Conservation (phyloP, 129 eudicot species). For the Helichrysum umbraculigerum region DNA sequence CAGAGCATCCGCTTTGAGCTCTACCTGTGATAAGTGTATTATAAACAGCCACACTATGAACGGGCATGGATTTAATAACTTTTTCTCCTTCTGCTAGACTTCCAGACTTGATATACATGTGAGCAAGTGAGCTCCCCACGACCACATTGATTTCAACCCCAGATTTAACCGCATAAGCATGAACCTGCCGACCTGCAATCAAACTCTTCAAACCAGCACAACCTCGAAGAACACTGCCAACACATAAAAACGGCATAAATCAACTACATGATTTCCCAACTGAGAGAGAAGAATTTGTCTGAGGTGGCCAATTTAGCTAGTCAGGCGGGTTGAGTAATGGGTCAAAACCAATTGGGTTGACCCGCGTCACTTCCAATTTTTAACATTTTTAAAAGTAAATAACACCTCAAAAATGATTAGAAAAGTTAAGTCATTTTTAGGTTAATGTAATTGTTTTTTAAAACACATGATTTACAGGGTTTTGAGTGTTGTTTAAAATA, state of each 20-base stretch:
- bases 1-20: conserved; percentile 70
- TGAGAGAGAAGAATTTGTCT: background rate
- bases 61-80: conserved; percentile 67
- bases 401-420: background rate
- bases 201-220: conserved; percentile 85
- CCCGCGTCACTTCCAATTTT: background rate
- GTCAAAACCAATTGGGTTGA: background rate
- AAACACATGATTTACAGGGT: background rate
- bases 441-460: background rate
- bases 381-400: background rate
- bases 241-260: background rate
- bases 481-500: no score
- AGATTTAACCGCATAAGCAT: conserved; percentile 52
- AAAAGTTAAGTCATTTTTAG: background rate
- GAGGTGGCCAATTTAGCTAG: background rate
- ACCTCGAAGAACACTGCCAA: conserved; percentile 75
- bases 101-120: conserved; percentile 89
- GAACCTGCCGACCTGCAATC: conserved; percentile 63
- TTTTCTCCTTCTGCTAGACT: conserved; percentile 64
- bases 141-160: conserved; percentile 58
- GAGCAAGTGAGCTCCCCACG: conserved; percentile 75
- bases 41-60: conserved; percentile 52
- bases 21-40: conserved; percentile 85
- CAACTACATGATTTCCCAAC: background rate
- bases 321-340: background rate